Evolutionary conservation across 768 basidiomycete genomes (phyloP), one percentile per base, ranked within the genome.

Genomic region (Termitomyces sp.): DNA sequence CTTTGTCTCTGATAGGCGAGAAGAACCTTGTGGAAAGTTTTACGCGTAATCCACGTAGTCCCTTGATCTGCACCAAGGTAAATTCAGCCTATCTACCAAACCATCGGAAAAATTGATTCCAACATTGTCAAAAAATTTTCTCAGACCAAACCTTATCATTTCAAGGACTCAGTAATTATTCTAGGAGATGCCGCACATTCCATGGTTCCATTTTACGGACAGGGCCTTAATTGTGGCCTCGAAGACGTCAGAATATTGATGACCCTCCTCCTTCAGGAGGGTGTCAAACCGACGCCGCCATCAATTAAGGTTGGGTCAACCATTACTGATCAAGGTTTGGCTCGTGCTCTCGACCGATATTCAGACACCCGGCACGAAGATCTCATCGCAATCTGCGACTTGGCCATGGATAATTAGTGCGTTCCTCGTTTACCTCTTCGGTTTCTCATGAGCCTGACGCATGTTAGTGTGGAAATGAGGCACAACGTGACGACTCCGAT

Each of bases 181-280:
- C 74, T 99, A 51, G 96, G 96, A 56, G 96, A 99, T 72, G 89
- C 96, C 42, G 92, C 94, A 12, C 96, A 99, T 72, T 90, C 93
- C 44, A 98, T 98, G 94, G 94, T 95, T n/a, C 95, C 96, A 61
- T 95, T 94, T 75, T 94, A 90, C 70, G 91, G 96, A 44, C 96
- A 99, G 79, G 96, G 96, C 43, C 81, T 98, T 64, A 99, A 99
- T 69, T 97, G 95, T 68, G 96, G 96, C 16, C 81, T 99, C 53
- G 96, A 99, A 74, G 96, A 99, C 72, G 94, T 98, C 65, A 85
- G 97, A 63, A 84, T 98, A 53, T 80, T 99, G 63, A 82, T 86
- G 58, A 79, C 83, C 32, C 74, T 94, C 56, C 78, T 98, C 66
- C 82, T 83, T 56, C 79, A 86, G 58, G 85, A 89, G 70, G 79